A percentile compares a stretch with the other conserved stretches of the same genome.
Evolutionary conservation across 2,329 filamentous ascomycete species (phyloP).

Genomic region (Botrytis elliptica): DNA sequence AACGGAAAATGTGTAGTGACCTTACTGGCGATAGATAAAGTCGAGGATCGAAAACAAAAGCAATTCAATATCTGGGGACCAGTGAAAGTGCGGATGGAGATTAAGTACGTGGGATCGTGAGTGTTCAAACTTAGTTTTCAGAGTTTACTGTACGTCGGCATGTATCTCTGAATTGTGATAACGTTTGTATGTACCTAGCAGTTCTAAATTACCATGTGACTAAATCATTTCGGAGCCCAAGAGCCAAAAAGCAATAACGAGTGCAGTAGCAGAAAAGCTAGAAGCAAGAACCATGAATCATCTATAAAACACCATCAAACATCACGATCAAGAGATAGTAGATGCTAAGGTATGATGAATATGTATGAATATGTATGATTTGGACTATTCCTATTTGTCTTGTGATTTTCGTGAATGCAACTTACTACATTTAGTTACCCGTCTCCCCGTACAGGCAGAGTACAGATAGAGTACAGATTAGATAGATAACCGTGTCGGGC

Average conservation of each 20-base stretch:
- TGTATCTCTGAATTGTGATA: not conserved
- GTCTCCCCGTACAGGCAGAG: not conserved
- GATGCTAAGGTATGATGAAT: not conserved
- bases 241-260: not conserved
- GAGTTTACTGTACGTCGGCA: not conserved
- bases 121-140: not conserved
- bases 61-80: not conserved
- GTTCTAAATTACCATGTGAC: constrained; percentile 5
- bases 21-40: not conserved
- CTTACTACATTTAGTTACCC: not conserved
- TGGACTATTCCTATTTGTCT: not conserved
- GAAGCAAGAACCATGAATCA: not conserved
- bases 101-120: constrained; percentile 4
- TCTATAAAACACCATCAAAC: not conserved
- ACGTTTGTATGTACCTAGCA: not conserved
- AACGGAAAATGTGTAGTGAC: not conserved
- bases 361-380: not conserved
- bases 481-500: not conserved
- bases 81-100: not conserved
- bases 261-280: not conserved
- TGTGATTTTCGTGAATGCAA: not conserved
- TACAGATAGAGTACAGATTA: not conserved
- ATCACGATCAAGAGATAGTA: not conserved
- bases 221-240: not conserved
- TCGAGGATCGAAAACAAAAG: not conserved